Evolutionary conservation across 129 eudicot species (phyloP).

Genomic region (Cynara cardunculus): DNA sequence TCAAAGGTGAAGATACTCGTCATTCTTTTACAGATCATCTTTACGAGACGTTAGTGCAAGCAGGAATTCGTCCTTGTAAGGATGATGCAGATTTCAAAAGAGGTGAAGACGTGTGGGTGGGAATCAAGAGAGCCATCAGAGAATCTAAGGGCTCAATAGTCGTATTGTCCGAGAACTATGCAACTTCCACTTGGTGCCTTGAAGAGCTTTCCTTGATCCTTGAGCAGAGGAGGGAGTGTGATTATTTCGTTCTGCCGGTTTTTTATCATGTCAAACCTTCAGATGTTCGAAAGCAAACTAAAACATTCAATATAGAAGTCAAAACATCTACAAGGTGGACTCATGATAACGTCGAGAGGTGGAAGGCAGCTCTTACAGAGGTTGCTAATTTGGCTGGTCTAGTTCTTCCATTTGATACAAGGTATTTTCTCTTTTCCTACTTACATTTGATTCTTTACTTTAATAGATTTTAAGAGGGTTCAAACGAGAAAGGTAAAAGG

Average conservation of each 20-base stretch:
- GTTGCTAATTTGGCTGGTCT: neutral
- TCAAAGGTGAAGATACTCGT: too few relatives aligned
- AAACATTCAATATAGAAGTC: neutral
- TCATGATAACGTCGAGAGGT: neutral
- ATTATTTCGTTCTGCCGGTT: neutral
- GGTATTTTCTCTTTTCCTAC: neutral
- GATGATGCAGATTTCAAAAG: neutral
- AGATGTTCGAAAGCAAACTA: neutral
- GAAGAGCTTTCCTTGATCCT: conserved; percentile 8
- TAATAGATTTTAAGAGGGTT: too few relatives aligned
- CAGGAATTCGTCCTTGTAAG: neutral
- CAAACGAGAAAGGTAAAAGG: too few relatives aligned
- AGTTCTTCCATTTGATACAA: neutral
- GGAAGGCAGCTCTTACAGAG: neutral
- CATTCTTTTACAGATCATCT: neutral
- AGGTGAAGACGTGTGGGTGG: neutral
- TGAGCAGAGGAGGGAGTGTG: neutral
- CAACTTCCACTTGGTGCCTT: conserved; percentile 1
- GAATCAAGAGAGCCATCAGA: neutral
- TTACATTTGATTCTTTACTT: too few relatives aligned
- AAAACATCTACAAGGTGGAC: neutral
- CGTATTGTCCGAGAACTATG: neutral
- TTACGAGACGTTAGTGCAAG: neutral
- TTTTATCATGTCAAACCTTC: conserved; percentile 4
- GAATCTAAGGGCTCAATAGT: neutral